Percentiles rank a stretch among this genome's conserved stretches.
Evolutionary conservation across 2,329 filamentous ascomycete species (phyloP).

Genomic region (Aureobasidium vineae): DNA sequence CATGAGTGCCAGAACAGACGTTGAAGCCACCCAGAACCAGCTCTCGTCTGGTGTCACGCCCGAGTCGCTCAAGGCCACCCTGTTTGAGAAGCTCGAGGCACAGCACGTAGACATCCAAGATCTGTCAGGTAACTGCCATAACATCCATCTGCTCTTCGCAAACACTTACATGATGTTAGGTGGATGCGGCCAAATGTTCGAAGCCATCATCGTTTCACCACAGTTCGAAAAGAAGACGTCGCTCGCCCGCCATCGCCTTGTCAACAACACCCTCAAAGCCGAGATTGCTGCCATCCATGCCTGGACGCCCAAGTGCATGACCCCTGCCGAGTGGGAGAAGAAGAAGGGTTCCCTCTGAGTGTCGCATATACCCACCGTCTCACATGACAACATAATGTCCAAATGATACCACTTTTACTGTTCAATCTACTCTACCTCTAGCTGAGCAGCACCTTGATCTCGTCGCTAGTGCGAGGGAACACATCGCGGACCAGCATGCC

Average conservation of each 20-base stretch:
- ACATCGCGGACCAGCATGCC: conserved; percentile 51
- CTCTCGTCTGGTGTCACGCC: conserved; percentile 63
- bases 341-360: conserved; percentile 46
- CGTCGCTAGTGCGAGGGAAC: conserved; percentile 63
- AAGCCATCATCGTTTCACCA: conserved; percentile 63
- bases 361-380: conserved; percentile 5
- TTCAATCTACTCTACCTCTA: conserved; percentile 36
- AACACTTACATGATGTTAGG: conserved; percentile 45
- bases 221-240: conserved; percentile 58
- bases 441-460: conserved; percentile 63
- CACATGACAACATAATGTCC: conserved; percentile 12
- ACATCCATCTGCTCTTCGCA: neutral
- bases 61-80: conserved; percentile 64
- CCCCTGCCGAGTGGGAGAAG: conserved; percentile 82
- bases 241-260: conserved; percentile 80
- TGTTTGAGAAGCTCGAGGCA: conserved; percentile 69
- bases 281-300: conserved; percentile 92
- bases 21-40: conserved; percentile 52
- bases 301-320: conserved; percentile 93
- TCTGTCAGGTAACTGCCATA: conserved; percentile 70
- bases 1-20: conserved; percentile 48
- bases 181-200: conserved; percentile 69
- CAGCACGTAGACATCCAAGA: conserved; percentile 84
- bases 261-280: conserved; percentile 77
- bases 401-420: conserved; percentile 15